These are phyloP conservation scores for Elsinoe perseae DNA, from an alignment of 2,329 filamentous ascomycete species.

Conservation along the genomic window DNA sequence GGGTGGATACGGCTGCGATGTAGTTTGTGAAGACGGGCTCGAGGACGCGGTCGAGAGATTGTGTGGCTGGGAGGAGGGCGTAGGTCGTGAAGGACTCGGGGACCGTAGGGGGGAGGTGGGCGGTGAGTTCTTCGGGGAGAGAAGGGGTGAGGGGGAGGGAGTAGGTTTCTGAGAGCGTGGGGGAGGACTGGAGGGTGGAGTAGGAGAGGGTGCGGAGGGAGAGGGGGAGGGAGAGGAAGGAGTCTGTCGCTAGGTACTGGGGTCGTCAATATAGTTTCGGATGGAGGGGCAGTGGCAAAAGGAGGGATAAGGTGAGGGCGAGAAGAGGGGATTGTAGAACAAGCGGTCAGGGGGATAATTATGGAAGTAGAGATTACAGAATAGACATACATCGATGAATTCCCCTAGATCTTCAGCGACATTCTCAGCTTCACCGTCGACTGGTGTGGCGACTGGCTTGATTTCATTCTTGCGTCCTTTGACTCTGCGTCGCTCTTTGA, in stretches of 20 bases:
- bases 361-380: too few relatives aligned
- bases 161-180: constrained; percentile 48
- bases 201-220: constrained; percentile 57
- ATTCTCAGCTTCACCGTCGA: constrained; percentile 22
- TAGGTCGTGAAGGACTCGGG: constrained; percentile 63
- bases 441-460: constrained; percentile 26
- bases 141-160: constrained; percentile 41
- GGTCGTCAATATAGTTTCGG: background rate
- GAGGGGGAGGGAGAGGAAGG: constrained; percentile 58
- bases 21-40: constrained; percentile 57
- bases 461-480: constrained; percentile 36
- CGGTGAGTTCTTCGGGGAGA: constrained; percentile 40
- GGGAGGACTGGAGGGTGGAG: constrained; percentile 44
- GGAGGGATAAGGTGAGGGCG: background rate
- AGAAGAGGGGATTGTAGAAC: too few relatives aligned
- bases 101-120: constrained; percentile 51
- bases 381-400: constrained; percentile 60
- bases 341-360: too few relatives aligned
- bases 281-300: background rate
- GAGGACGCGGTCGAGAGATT: constrained; percentile 49
- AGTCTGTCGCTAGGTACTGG: constrained; percentile 62
- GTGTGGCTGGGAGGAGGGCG: constrained; percentile 47
- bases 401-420: constrained; percentile 65
- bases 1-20: constrained; percentile 47
- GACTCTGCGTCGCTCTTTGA: constrained; percentile 40